Base-by-base conservation (phyloP, 2,329 filamentous ascomycete genomes). In the Penicillium thymicola region DNA sequence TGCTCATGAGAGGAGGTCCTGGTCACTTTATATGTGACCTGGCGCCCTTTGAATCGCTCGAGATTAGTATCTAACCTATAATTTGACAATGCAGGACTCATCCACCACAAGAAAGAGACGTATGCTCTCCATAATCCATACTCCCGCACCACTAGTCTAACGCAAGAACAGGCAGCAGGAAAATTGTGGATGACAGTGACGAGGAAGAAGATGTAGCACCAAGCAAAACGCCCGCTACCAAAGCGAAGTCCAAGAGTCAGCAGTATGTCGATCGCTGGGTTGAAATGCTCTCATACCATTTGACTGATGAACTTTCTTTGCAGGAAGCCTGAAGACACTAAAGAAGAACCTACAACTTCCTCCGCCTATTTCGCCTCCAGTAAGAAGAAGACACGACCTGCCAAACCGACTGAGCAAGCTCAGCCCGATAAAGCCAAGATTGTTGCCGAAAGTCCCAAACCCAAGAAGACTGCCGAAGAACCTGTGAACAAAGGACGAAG, bases 111-210 rank as follows among this genome's bases (percentile, higher is more conserved):
- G 70, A 47, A 75, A 72, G 60, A 72, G 70, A 59, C 70, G 75
- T 74, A 72, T 59, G 72, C 9, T 10, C 25, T 18, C n/a, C 42
- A 36, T 43, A 10, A 25, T 36, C 40, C 36, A 16, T 18, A 38
- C 21, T 27, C 10, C 6, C 3, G 8, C 25, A 49, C 10, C n/a
- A 40, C 32, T 46, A 58, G 34, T 61, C 59, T 55, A 54, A 59
- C 47, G 4, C 49, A 60, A 48, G 13, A 9, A 55, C 58, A 77
- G 75, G 75, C 23, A 79, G 74, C 48, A 85, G 89, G 55, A 92
- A 89, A 67, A 83, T 96, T 36, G 77, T 94, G 45, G 85, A 92
- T 59, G 91, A 96, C 60, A 93, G 90, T 62, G 88, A 89, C 42
- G 89, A 92, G 54, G 90, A 92, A 30, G 88, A 89, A 5, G 79